A percentile compares a stretch with the other conserved stretches of the same genome.
Conservation (phyloP, 225 moss, liverwort and hornwort genomes). For the Polytrichum commune region DNA sequence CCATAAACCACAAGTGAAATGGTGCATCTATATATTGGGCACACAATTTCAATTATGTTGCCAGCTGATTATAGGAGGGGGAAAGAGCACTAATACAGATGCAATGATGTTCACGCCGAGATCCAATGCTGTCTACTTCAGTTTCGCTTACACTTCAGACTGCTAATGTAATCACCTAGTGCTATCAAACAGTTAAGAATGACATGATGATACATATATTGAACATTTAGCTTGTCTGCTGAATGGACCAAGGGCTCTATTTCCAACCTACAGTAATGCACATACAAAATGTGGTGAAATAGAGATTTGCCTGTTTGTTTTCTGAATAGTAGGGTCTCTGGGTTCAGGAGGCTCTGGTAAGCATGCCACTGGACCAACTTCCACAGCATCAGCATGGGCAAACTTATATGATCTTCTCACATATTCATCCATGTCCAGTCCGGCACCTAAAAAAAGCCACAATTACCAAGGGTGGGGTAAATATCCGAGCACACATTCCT, state of each 20-base stretch:
- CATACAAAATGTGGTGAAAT: not conserved
- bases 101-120: no score
- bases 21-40: no score
- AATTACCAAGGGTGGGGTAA: not conserved
- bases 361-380: slow-evolving; percentile 67
- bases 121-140: no score
- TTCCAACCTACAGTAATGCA: not conserved
- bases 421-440: slow-evolving; percentile 70
- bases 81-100: no score
- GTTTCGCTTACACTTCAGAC: no score
- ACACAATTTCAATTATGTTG: no score
- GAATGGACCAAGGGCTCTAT: not conserved
- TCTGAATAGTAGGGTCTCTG: slow-evolving; percentile 49
- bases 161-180: no score
- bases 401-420: slow-evolving; percentile 69
- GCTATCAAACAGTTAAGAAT: not conserved
- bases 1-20: no score
- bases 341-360: slow-evolving; percentile 73
- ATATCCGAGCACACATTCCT: no score
- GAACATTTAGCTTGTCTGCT: not conserved
- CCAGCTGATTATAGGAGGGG: no score
- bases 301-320: slow-evolving; percentile 41
- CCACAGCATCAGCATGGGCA: slow-evolving; percentile 66
- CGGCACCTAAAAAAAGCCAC: slow-evolving; percentile 37
- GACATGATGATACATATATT: not conserved